phyloP scores from a whole-genome alignment of 352 stramenopile species.

The Pythium aphanidermatum region DNA sequence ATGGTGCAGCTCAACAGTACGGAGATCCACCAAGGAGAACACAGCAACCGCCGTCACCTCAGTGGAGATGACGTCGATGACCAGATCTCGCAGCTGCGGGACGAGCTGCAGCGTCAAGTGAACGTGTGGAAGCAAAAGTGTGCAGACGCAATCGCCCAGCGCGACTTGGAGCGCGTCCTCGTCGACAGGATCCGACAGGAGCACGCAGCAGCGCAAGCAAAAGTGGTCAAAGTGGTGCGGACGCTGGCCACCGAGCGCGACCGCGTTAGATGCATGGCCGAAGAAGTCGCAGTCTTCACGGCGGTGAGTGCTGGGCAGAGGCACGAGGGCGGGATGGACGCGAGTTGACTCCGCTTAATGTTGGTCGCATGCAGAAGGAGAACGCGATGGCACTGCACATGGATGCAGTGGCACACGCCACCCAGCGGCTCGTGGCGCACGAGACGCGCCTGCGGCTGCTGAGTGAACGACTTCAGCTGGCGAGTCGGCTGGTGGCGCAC shows the following conservation, averaged over 20 bases:
- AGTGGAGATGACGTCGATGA: background rate
- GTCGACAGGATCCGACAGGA: constrained; percentile 22
- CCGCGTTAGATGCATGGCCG: constrained; percentile 34
- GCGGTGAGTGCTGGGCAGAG: constrained; percentile 27
- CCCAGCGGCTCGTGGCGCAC: constrained; percentile 28
- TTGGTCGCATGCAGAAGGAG: constrained; percentile 23
- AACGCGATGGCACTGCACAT: constrained; percentile 42
- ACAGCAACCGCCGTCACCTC: background rate
- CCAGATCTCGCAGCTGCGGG: background rate
- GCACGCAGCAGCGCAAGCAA: constrained; percentile 25
- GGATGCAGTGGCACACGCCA: constrained; percentile 26
- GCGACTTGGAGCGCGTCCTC: constrained; percentile 41
- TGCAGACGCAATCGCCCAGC: constrained; percentile 50
- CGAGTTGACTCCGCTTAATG: background rate
- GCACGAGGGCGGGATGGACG: no score
- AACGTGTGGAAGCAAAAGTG: constrained; percentile 50
- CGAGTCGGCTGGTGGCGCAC: constrained; percentile 36
- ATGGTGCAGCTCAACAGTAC: constrained; percentile 47
- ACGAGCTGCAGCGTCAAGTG: constrained; percentile 22
- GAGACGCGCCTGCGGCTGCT: constrained; percentile 30
- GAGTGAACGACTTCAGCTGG: constrained; percentile 35
- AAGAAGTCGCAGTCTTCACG: constrained; percentile 37
- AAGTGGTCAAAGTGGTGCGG: constrained; percentile 40
- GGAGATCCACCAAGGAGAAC: constrained; percentile 21
- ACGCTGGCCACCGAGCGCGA: constrained; percentile 43